Evolutionary conservation across 169 alveolate genomes (phyloP), one percentile per base, ranked within the genome.

Genomic region (Cytauxzoon felis): DNA sequence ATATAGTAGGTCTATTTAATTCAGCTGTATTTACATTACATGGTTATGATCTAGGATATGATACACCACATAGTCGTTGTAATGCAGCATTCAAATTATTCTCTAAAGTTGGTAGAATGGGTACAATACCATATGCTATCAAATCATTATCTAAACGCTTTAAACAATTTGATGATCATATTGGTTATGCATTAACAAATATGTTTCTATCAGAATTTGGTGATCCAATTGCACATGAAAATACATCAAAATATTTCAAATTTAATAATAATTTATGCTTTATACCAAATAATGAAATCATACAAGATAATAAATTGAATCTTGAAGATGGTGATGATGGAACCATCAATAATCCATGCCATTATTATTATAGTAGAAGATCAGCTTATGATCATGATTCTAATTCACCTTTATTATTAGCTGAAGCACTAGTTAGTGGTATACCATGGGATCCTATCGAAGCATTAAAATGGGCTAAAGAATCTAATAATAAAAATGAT

Each of bases 121-220:
- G 81, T 42, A 76, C 72, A n/a, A 30, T 76, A 18, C 53, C 86
- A 16, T 52, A 72, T 30, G 72, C 26, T 19, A 45, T 81, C 19
- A 27, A 53, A 2, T 71, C 59, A 41, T 54, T 87, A 26, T 9
- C 87, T 9, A 71, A 19, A 13, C 36, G 88, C 19, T 82, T 82
- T 34, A 50, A 58, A 40, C 34, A 47, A 4, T 49, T 51, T 56
- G 78, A 67, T 11, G 96, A 91, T 66, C 75, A 78, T 32, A 70
- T 87, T 0, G 95, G 96, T 2, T 67, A 91, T 56, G 48, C 87
- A 33, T 51, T 91, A n/a, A 34, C 79, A 47, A 75, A 75, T 27
- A 76, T 91, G 82, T 73, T 91, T 51, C 73, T 91, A 7, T 82
- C 94, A 8, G 96, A 91, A 49, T 30, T 90, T 61, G 96, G 96